These are phyloP conservation scores for Salix koriyanagi DNA, from an alignment of 345 rosid genomes.

Conservation along the genomic window DNA sequence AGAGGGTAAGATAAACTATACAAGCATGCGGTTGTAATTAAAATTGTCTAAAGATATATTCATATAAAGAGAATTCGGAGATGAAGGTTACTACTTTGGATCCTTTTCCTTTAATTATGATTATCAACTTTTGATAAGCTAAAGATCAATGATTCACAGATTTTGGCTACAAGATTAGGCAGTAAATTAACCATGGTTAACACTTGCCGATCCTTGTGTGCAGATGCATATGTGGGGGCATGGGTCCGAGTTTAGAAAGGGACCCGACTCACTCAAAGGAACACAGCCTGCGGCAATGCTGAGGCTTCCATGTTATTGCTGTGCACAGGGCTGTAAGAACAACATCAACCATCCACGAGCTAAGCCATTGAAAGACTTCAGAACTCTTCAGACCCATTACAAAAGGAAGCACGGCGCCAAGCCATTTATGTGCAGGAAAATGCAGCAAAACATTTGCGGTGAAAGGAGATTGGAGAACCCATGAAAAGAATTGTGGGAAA, in stretches of 20 bases:
- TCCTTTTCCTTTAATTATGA: constrained; percentile 19
- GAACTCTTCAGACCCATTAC: constrained; percentile 80
- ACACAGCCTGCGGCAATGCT: constrained; percentile 80
- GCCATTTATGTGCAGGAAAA: constrained; percentile 79
- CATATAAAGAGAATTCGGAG: not conserved
- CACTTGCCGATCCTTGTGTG: not conserved
- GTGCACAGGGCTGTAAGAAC: constrained; percentile 78
- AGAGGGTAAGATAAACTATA: constrained; percentile 2
- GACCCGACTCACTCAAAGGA: constrained; percentile 68
- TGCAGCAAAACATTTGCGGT: constrained; percentile 85
- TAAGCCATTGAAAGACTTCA: constrained; percentile 69
- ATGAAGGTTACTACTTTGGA: constrained; percentile 16
- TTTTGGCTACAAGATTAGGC: not conserved
- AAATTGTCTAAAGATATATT: constrained; percentile 12
- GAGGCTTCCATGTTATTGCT: constrained; percentile 73
- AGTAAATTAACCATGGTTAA: not conserved
- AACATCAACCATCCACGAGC: constrained; percentile 79
- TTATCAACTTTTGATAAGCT: not conserved
- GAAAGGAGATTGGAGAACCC: constrained; percentile 98
- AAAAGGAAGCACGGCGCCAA: constrained; percentile 71
- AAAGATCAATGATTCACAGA: not conserved
- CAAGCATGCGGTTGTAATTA: not conserved
- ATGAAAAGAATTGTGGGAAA: constrained; percentile 98
- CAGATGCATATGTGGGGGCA: constrained; percentile 97
- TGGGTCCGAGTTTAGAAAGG: constrained; percentile 72